A percentile compares a stretch with the other conserved stretches of the same genome.
Conservation (phyloP, 1,284 basidiomycete genomes). For the Pterulicium gracile region DNA sequence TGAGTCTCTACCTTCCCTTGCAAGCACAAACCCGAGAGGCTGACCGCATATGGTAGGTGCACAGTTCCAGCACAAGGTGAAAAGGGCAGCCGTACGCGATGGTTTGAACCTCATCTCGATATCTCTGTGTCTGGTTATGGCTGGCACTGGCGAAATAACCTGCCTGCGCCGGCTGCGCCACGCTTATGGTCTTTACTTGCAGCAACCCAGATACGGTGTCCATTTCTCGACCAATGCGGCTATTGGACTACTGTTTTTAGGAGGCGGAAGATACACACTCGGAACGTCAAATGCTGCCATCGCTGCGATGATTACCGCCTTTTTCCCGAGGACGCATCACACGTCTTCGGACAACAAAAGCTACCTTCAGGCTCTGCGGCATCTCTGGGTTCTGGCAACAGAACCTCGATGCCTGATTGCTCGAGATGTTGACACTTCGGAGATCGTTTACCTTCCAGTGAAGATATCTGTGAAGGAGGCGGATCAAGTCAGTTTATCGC, state of each 20-base stretch:
- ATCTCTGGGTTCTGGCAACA: constrained; percentile 92
- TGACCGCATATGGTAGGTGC: neutral
- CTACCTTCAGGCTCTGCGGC: constrained; percentile 88
- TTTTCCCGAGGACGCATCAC: constrained; percentile 83
- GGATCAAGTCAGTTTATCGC: constrained; percentile 46
- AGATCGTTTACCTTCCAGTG: constrained; percentile 85
- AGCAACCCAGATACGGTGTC: constrained; percentile 72
- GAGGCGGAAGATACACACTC: constrained; percentile 86
- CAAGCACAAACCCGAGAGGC: neutral
- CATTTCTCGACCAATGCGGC: constrained; percentile 91
- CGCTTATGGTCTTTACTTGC: constrained; percentile 85
- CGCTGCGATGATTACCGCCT: constrained; percentile 81
- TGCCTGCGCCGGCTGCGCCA: constrained; percentile 83
- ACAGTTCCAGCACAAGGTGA: constrained; percentile 72
- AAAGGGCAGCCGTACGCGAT: constrained; percentile 79
- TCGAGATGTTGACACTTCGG: constrained; percentile 81
- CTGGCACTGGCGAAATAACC: constrained; percentile 91
- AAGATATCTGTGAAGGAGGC: constrained; percentile 72
- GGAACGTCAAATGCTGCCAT: constrained; percentile 89
- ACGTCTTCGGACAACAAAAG: constrained; percentile 80
- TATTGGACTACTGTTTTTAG: constrained; percentile 88
- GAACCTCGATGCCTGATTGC: constrained; percentile 90
- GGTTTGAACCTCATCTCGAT: constrained; percentile 83
- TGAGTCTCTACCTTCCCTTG: constrained; percentile 20
- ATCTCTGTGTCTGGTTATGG: constrained; percentile 86